These are phyloP conservation scores for Coelastrella sp. DNA, from an alignment of 139 green algal species.

Conservation along the genomic window DNA sequence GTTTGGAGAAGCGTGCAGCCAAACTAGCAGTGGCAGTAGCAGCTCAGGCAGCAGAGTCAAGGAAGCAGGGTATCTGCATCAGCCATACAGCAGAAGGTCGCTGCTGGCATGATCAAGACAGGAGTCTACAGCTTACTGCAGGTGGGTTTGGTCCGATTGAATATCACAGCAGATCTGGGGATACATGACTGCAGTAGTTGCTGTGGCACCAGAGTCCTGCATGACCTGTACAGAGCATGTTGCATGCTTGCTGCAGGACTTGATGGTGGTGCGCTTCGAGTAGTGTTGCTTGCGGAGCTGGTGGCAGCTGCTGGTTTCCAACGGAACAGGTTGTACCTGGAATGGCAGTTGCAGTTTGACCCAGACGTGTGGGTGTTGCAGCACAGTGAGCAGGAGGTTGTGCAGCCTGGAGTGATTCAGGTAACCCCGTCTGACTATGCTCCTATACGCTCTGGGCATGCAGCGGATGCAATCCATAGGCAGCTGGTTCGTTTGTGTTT, in stretches of 20 bases:
- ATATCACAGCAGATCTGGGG: no score
- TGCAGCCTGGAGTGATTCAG: conserved; percentile 54
- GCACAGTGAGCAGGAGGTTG: conserved; percentile 37
- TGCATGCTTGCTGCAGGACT: background rate
- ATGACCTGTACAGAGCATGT: background rate
- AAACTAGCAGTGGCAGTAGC: conserved; percentile 50
- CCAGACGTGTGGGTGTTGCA: conserved; percentile 61
- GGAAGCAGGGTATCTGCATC: conserved; percentile 9
- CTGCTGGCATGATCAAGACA: no score
- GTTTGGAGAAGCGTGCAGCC: conserved; percentile 51
- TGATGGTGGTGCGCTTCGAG: conserved; percentile 48
- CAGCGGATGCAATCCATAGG: no score
- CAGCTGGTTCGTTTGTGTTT: no score
- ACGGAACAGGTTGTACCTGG: conserved; percentile 67
- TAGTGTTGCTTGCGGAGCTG: conserved; percentile 70
- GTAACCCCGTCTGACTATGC: conserved; percentile 15
- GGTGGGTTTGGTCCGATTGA: no score
- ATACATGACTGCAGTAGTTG: no score
- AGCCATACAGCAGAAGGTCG: no score
- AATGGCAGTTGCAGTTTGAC: conserved; percentile 65
- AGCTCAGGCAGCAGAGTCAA: conserved; percentile 54
- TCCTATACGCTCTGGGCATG: background rate
- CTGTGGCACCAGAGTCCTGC: no score
- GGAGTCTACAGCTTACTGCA: no score
- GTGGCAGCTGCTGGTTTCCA: conserved; percentile 63